Conservation (phyloP, 768 basidiomycete genomes). For the Suillus cothurnatus region DNA sequence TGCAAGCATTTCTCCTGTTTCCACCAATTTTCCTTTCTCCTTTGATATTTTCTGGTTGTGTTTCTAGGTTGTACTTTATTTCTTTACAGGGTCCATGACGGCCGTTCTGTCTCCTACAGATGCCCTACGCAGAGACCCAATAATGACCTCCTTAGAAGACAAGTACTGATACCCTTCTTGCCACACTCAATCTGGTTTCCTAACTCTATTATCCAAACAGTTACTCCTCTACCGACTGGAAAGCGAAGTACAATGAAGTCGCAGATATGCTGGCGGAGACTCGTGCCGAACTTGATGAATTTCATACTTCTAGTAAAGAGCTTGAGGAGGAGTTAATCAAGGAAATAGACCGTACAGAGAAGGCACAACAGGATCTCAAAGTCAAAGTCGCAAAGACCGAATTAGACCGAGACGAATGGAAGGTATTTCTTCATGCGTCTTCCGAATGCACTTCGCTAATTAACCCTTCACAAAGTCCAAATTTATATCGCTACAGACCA, state of each 20-base stretch:
- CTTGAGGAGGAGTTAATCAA: constrained; percentile 92
- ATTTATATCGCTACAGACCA: constrained; percentile 87
- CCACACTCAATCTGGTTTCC: constrained; percentile 16
- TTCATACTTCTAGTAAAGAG: constrained; percentile 85
- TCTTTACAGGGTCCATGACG: constrained; percentile 46
- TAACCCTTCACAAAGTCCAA: constrained; percentile 52
- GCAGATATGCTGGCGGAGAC: constrained; percentile 86
- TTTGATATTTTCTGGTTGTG: constrained; percentile 17
- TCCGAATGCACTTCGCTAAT: background rate
- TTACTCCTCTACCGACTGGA: constrained; percentile 71
- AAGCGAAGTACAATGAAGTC: constrained; percentile 77
- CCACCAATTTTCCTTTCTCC: constrained; percentile 16
- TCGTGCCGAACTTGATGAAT: constrained; percentile 83
- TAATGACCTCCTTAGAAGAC: constrained; percentile 66
- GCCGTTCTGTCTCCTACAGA: constrained; percentile 65
- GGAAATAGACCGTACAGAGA: constrained; percentile 87
- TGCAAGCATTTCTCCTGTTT: constrained; percentile 8
- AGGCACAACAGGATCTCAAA: constrained; percentile 77
- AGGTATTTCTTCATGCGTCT: constrained; percentile 52
- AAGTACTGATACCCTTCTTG: constrained; percentile 42
- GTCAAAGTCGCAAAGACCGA: constrained; percentile 72
- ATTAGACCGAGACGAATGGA: constrained; percentile 87
- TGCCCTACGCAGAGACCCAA: constrained; percentile 57
- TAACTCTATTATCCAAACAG: constrained; percentile 37
- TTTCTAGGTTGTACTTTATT: constrained; percentile 27